Percentiles rank a stretch among this genome's conserved stretches.
phyloP scores from a whole-genome alignment of 2,329 filamentous ascomycete genomes.

The Penicillium sp. region DNA sequence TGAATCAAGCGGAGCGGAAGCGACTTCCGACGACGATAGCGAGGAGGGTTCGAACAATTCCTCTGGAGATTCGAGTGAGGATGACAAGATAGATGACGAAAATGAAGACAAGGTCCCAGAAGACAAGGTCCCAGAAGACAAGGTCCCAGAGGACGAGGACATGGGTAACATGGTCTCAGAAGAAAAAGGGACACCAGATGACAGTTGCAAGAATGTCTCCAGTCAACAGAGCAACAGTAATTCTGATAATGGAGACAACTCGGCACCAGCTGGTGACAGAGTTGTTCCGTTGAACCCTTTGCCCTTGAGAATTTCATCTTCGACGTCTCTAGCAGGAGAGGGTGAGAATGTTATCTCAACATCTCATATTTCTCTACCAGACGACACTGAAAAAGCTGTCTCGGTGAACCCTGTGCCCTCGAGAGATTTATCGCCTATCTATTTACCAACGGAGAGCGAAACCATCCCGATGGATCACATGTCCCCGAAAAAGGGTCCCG shows the following conservation, averaged over 20 bases:
- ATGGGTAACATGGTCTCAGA: no score
- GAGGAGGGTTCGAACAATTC: no score
- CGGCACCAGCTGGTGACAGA: neutral
- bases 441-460: neutral
- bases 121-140: no score
- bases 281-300: neutral
- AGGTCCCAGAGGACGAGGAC: no score
- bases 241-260: neutral
- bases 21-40: no score
- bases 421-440: neutral
- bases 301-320: neutral
- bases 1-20: no score
- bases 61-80: no score
- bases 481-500: neutral
- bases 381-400: neutral
- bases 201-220: neutral
- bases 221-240: neutral
- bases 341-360: neutral
- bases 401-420: neutral
- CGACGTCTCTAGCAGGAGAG: neutral
- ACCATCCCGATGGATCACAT: neutral
- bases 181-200: neutral
- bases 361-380: neutral
- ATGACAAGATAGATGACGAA: no score
- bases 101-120: no score